phyloP scores from a whole-genome alignment of 352 stramenopile genomes.

The Pythium pyrilobum region DNA sequence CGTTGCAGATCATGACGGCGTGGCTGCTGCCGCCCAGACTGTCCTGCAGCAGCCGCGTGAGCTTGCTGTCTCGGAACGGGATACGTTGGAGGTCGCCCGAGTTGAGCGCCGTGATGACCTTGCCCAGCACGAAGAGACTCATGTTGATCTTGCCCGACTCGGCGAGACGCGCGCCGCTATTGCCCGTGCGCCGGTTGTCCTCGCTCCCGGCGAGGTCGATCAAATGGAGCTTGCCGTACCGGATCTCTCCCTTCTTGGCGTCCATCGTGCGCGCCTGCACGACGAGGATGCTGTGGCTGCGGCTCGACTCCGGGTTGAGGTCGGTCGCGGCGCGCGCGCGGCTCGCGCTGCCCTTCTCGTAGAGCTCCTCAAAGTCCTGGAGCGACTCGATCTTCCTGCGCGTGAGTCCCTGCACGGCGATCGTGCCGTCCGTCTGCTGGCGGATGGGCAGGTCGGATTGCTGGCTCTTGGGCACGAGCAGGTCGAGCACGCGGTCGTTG shows the following conservation, averaged over 20 bases:
- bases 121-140: slow-evolving; percentile 67
- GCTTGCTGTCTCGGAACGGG: slow-evolving; percentile 66
- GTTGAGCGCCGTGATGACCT: slow-evolving; percentile 71
- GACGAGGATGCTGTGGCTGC: slow-evolving; percentile 81
- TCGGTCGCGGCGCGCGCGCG: slow-evolving; percentile 38
- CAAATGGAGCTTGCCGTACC: slow-evolving; percentile 32
- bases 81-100: slow-evolving; percentile 57
- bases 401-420: slow-evolving; percentile 29
- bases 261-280: slow-evolving; percentile 31
- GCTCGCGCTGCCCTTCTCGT: slow-evolving; percentile 19
- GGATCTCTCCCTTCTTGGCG: slow-evolving; percentile 1
- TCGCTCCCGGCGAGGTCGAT: slow-evolving; percentile 41
- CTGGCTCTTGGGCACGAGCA: slow-evolving; percentile 36
- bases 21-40: slow-evolving; percentile 34
- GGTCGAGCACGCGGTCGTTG: slow-evolving; percentile 83
- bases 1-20: slow-evolving; percentile 39
- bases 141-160: slow-evolving; percentile 68
- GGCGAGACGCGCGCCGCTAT: slow-evolving; percentile 24
- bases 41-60: slow-evolving; percentile 68
- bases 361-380: slow-evolving; percentile 29
- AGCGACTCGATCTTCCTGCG: slow-evolving; percentile 24
- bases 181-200: slow-evolving; percentile 28
- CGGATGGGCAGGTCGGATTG: slow-evolving; percentile 29
- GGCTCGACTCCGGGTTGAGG: slow-evolving; percentile 61
- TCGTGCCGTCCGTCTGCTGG: slow-evolving; percentile 29